Evolutionary conservation across 345 rosid species (phyloP), one percentile per base, ranked within the genome.

Genomic region (Lenwebbia sp.): DNA sequence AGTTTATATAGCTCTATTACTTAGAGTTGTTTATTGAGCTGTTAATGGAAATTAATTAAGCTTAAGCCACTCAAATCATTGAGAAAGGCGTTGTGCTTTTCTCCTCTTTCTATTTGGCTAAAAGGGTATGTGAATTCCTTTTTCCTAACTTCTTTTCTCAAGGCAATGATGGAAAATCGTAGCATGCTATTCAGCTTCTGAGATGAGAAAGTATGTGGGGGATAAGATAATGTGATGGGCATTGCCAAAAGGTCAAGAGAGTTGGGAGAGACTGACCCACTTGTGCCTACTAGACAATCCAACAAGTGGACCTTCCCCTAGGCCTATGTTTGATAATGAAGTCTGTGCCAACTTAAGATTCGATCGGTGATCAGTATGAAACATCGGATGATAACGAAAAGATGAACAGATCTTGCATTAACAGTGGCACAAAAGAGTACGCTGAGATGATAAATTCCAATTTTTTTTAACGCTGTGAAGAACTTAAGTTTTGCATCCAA

Each of bases 221-320:
- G 92, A 93, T 88, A 90, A 88, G 95, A 86, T 87, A 84, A 49
- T 84, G 91, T 88, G 88, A 90, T 87, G 89, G 89, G 87, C 25
- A 86, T 82, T 86, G 86, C 60, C 57, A 86, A 86, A 86, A 84
- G 82, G 82, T 84, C 89, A 85, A 55, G 82, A 81, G 86, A 78
- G 40, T 83, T 23, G 56, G 47, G 40, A 81, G n/a, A 53, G 76
- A 56, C 51, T 54, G 78, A 51, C 89, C 93, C 91, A 89, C 90
- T 83, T 56, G 87, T 82, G 26, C 84, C 82, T 54, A 41, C 70
- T 49, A 78, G 75, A 85, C 89, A 70, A 37, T 83, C 23, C 57
- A 28, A 51, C 58, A 83, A 17, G 84, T 51, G 22, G 41, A 51
- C 84, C 44, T 83, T 53, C 13, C 57, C 22, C 56, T 82, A 33